Base-by-base conservation (phyloP, 805 yeast species). In the Saccharomyces jurei region DNA sequence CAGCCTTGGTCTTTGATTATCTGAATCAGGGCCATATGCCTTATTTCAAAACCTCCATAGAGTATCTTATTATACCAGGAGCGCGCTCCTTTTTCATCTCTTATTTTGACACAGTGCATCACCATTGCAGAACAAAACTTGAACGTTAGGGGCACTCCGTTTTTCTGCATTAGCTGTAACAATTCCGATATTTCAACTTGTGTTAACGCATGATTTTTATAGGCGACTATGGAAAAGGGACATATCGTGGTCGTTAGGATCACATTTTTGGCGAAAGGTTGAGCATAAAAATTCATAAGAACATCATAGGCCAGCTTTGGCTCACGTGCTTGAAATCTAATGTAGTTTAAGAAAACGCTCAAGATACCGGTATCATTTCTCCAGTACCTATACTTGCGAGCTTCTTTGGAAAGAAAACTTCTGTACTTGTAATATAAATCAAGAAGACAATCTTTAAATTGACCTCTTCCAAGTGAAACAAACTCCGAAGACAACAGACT, bases 51-150 rank as follows among this genome's bases (percentile, higher is more conserved):
- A 2, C 62, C 60, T 10, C 62, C 63, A n/a, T 52, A 31, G 5
- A 59, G 28, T 11, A 67, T 60, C 50, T 59, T 66, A 29, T 58
- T 27, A 48, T 67, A 69, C 71, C 71, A 69, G 6, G 54, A 14
- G 14, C 62, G 52, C 2, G 72, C 71, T 14, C 58, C 62, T 2
- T 57, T 57, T 11, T 50, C 49, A 25, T 63, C 58, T 10, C 55
- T 52, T 48, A 58, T 51, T 30, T 56, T 49, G 5, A 61, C 22
- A 48, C 61, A 54, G 31, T 63, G 56, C 4, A 62, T 50, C 0
- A 67, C 58, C 68, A 69, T 63, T 3, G 63, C 56, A 2, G 59
- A 51, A 46, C 69, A 66, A 17, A 63, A 54, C 17, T 63, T 63
- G 41, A 68, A 66, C 25, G 64, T 61, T 44, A 69, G 30, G 2